Percentiles rank a stretch among this genome's conserved stretches.
Conservation (phyloP, 2,329 filamentous ascomycete genomes). For the Alternaria brassicicola region DNA sequence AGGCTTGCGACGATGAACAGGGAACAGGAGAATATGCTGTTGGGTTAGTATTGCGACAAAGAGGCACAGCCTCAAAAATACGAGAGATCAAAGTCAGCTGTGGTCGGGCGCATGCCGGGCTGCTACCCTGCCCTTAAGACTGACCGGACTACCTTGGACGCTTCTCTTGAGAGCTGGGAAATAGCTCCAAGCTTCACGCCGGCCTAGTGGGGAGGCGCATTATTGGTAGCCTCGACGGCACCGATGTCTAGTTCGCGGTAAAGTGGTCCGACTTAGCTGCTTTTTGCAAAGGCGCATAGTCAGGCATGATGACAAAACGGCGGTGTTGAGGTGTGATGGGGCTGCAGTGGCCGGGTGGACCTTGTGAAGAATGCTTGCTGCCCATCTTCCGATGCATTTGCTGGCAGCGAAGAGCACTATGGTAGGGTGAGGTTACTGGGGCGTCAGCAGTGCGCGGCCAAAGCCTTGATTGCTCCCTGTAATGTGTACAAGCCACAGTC, state of each 20-base stretch:
- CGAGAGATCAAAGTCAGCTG: constrained; percentile 11
- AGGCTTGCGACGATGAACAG: background rate
- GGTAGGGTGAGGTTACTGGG: constrained; percentile 12
- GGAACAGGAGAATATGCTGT: constrained; percentile 3
- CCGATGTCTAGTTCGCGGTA: constrained; percentile 6
- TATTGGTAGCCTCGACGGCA: constrained; percentile 19
- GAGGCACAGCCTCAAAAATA: constrained; percentile 12
- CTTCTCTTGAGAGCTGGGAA: constrained; percentile 31
- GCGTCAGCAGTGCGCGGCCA: constrained; percentile 6
- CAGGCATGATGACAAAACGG: constrained; percentile 19
- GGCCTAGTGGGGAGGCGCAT: constrained; percentile 27
- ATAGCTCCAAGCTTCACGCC: constrained; percentile 35
- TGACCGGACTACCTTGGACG: constrained; percentile 28
- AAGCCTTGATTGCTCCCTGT: constrained; percentile 37
- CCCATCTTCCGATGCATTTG: constrained; percentile 16
- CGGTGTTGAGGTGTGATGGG: constrained; percentile 34
- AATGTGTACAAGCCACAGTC: constrained; percentile 11
- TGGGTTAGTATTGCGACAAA: constrained; percentile 19
- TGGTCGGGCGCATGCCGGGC: constrained; percentile 24
- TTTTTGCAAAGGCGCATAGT: constrained; percentile 17
- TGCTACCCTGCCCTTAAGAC: constrained; percentile 34
- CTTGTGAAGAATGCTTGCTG: constrained; percentile 13
- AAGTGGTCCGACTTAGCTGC: constrained; percentile 12
- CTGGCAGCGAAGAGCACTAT: constrained; percentile 22
- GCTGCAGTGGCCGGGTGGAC: constrained; percentile 24